Conservation (phyloP, 805 yeast species). For the Candida nemodendra region DNA sequence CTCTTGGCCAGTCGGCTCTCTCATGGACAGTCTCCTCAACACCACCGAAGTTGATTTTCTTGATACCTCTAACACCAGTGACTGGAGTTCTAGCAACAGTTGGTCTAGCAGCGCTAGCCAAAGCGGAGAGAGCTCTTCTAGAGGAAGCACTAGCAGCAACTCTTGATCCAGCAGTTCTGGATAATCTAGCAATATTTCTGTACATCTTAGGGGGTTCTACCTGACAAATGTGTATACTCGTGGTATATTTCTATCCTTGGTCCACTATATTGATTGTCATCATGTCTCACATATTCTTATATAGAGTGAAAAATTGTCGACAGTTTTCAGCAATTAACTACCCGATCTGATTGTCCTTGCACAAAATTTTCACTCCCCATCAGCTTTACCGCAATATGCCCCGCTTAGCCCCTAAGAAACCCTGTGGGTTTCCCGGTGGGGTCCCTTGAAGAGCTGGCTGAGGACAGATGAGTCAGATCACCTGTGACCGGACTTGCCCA, state of each 20-base stretch:
- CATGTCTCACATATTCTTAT: no score
- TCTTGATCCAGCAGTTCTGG: conserved; percentile 45
- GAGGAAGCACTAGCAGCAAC: conserved; percentile 43
- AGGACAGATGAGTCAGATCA: no score
- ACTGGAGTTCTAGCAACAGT: conserved; percentile 41
- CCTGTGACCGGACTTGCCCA: no score
- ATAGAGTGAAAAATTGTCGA: conserved; percentile 5
- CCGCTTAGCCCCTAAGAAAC: no score
- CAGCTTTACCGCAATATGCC: no score
- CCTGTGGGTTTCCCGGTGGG: no score
- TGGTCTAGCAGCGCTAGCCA: conserved; percentile 48
- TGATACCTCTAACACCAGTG: conserved; percentile 81
- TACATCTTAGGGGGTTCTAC: conserved; percentile 22
- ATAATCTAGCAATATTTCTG: conserved; percentile 50
- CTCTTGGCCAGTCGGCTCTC: conserved; percentile 99
- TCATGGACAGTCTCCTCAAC: conserved; percentile 93
- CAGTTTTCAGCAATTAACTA: neutral
- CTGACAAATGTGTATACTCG: no score
- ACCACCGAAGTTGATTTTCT: conserved; percentile 97
- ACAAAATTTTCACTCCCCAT: conserved; percentile 1
- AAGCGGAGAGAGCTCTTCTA: conserved; percentile 58
- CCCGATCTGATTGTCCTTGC: neutral
- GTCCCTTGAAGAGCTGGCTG: no score
- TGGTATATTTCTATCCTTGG: no score
- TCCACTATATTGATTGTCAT: no score